A percentile compares a stretch with the other conserved stretches of the same genome.
Evolutionary conservation across 2,329 filamentous ascomycete species (phyloP).

Genomic region (Mycosphaerella sp.): DNA sequence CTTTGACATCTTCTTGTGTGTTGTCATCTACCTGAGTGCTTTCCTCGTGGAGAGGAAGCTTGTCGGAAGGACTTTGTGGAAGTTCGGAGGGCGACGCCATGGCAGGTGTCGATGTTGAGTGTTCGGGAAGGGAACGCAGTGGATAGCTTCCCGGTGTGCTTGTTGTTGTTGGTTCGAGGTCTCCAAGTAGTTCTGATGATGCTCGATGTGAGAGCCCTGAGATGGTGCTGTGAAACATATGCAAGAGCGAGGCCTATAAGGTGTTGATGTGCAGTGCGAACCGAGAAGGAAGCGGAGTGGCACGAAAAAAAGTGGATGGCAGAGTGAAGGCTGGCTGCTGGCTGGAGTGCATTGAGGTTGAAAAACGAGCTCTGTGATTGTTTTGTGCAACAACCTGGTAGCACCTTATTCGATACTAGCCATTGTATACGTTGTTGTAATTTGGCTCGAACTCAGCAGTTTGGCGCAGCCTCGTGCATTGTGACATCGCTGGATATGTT

Average conservation of each 20-base stretch:
- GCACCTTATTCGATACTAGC: slow-evolving; percentile 11
- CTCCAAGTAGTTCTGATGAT: slow-evolving; percentile 6
- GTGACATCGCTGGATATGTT: slow-evolving; percentile 12
- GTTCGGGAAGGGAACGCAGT: slow-evolving; percentile 9
- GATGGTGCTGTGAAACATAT: slow-evolving; percentile 4
- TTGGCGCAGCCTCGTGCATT: slow-evolving; percentile 14
- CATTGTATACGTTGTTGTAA: slow-evolving; percentile 15
- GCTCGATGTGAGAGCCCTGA: slow-evolving; percentile 9
- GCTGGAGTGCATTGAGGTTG: slow-evolving; percentile 7
- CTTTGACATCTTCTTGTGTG: slow-evolving; percentile 13
- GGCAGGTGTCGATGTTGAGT: background rate
- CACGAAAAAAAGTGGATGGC: slow-evolving; percentile 1
- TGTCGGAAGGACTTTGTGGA: background rate
- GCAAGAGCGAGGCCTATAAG: slow-evolving; percentile 6
- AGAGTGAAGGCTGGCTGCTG: slow-evolving; percentile 11
- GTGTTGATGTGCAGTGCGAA: slow-evolving; percentile 2
- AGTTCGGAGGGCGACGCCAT: slow-evolving; percentile 10
- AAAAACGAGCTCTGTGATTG: slow-evolving; percentile 5
- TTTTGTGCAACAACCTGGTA: slow-evolving; percentile 10
- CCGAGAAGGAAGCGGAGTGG: background rate
- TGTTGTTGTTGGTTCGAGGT: background rate
- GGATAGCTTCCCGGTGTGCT: slow-evolving; percentile 1
- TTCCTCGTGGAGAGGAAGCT: slow-evolving; percentile 3
- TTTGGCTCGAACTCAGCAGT: slow-evolving; percentile 14
- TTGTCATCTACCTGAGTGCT: slow-evolving; percentile 8